Conservation (phyloP, 306 rosid genomes). For the Casuarina equisetifolia region DNA sequence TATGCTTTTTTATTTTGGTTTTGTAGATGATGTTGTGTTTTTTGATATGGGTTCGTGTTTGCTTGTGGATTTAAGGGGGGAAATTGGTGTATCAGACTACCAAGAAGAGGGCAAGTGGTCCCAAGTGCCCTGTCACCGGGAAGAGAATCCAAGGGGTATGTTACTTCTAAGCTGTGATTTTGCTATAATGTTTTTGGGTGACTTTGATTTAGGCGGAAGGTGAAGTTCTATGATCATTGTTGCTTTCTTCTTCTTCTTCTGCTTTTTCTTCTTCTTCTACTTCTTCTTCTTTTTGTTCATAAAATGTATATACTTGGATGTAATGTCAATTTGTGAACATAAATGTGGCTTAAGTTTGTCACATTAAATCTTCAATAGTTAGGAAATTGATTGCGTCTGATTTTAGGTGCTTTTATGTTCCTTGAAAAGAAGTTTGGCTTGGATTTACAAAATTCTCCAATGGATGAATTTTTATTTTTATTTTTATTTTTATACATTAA, state of each 20-base stretch:
- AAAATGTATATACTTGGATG: background rate
- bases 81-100: constrained; percentile 81
- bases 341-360: background rate
- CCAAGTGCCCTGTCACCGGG: constrained; percentile 91
- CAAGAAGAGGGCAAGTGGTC: constrained; percentile 92
- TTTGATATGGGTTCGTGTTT: background rate
- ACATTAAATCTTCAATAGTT: background rate
- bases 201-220: background rate
- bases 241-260: background rate
- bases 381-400: background rate
- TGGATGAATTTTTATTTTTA: background rate
- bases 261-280: too few relatives aligned
- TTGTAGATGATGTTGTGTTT: background rate
- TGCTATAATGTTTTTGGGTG: background rate
- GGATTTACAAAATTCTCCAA: background rate
- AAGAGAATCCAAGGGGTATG: constrained; percentile 95
- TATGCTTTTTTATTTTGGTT: background rate
- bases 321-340: background rate
- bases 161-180: background rate
- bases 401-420: background rate
- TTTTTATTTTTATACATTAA: too few relatives aligned
- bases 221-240: background rate
- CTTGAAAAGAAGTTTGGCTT: background rate
- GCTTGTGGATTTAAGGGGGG: constrained; percentile 49
- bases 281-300: background rate